Conservation (phyloP, 2,329 filamentous ascomycete species). For the Calcarisporium arbuscula region DNA sequence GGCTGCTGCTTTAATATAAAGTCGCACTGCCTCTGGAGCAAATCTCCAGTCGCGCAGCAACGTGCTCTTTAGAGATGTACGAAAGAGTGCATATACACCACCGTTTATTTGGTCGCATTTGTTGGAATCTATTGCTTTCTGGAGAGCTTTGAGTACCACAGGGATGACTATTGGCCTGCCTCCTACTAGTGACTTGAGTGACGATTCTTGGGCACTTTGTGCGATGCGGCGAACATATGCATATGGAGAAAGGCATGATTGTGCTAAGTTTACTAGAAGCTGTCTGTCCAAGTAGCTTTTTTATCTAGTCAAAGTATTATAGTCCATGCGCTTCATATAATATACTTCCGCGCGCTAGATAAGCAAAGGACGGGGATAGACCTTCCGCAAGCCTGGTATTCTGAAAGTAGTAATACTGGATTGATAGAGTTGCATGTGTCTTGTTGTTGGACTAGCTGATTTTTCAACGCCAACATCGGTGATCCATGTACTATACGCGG, state of each 20-base stretch:
- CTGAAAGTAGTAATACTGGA: constrained; percentile 89
- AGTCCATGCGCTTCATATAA: constrained; percentile 84
- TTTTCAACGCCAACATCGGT: constrained; percentile 94
- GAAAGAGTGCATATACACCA: constrained; percentile 81
- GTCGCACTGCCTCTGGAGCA: constrained; percentile 75
- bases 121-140: constrained; percentile 67
- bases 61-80: constrained; percentile 80
- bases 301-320: constrained; percentile 81
- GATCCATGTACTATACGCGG: constrained; percentile 91
- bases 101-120: constrained; percentile 94
- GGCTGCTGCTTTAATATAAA: constrained; percentile 82
- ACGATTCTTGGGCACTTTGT: constrained; percentile 85
- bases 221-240: constrained; percentile 93
- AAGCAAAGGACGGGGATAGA: constrained; percentile 83
- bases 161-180: constrained; percentile 87
- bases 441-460: constrained; percentile 86
- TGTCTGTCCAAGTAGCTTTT: constrained; percentile 85
- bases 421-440: constrained; percentile 75
- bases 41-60: constrained; percentile 90
- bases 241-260: constrained; percentile 85
- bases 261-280: constrained; percentile 79
- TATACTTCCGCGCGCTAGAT: constrained; percentile 91
- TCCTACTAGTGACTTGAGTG: constrained; percentile 83
- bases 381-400: constrained; percentile 83
- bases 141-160: constrained; percentile 69